Evolutionary conservation across 2,329 filamentous ascomycete species (phyloP), one percentile per base, ranked within the genome.

Genomic region (Cordyceps farinosa): DNA sequence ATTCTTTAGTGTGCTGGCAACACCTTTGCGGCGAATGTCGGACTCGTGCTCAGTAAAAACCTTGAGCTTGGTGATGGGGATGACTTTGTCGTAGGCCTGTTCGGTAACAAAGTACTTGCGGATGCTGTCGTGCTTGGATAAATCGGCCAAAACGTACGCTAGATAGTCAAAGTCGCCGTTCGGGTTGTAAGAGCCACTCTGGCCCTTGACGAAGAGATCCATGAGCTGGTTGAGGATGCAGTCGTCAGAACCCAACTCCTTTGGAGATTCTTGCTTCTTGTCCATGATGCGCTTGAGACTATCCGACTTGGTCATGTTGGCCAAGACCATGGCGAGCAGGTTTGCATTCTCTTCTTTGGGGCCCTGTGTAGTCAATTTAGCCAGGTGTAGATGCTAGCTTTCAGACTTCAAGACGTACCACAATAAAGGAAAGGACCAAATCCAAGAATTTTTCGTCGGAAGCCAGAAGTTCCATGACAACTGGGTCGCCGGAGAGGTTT

Each of bases 1-100:
- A 72, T 99, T 99, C 76, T 98, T 98, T 74, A 99, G 92, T 10
- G 92, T 95, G 65, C 89, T 92, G 8, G 94, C 94, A n/a, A 97
- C 93, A n/a, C 95, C 95, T 70, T 92, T 91, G 61, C 95, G 84
- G 64, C 95, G 86, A 61, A 97, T 87, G 34, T 89, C 84, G 2
- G 91, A 96, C 69, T 85, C 82, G 78, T 97, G 92, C 75, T 96
- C 92, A 1, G 95, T 98, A 75, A 98, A 98, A 64, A 98, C 94
- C 65, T 90, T 90, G 66, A 99, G 82, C 80, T 98, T 98, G 55
- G 90, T 91, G 54, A 98, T 81, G 2, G 95, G 95, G n/a, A 97
- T 87, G 15, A 97, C 86, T 1, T 80, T 81, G 73, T 97, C 92
- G 74, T 96, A 94, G 1, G 84, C 78, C 73, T 96, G 90, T 61